phyloP scores from a whole-genome alignment of 2,329 filamentous ascomycete genomes.

The Penicillium sp. region DNA sequence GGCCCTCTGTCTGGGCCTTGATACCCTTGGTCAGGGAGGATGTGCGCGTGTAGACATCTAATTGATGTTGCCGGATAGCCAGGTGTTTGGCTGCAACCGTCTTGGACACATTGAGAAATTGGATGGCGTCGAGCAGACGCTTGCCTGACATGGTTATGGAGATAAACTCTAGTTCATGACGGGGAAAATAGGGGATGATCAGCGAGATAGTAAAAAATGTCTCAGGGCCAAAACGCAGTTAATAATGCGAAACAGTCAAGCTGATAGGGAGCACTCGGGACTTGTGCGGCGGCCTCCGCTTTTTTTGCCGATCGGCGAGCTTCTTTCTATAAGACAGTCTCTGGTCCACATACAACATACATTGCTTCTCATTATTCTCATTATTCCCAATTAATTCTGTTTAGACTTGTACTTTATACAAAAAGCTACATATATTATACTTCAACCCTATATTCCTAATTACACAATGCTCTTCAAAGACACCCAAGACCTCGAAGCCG shows the following conservation, averaged over 20 bases:
- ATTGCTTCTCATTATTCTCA: background rate
- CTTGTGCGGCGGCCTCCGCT: slow-evolving; percentile 15
- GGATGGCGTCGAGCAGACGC: slow-evolving; percentile 62
- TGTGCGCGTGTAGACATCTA: slow-evolving; percentile 56
- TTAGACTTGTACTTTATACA: background rate
- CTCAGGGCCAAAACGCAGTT: slow-evolving; percentile 2
- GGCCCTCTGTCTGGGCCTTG: slow-evolving; percentile 52
- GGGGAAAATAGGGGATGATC: slow-evolving; percentile 9
- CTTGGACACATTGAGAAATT: slow-evolving; percentile 61
- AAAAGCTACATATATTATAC: background rate
- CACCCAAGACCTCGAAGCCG: slow-evolving; percentile 24
- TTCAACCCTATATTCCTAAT: background rate
- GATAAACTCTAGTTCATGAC: slow-evolving; percentile 18
- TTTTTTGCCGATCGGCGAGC: slow-evolving; percentile 11
- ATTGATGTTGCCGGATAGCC: slow-evolving; percentile 51
- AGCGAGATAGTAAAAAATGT: slow-evolving; percentile 6
- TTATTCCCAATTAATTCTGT: too few relatives aligned
- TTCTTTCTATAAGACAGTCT: slow-evolving; percentile 3
- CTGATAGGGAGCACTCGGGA: slow-evolving; percentile 18
- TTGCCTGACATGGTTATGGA: slow-evolving; percentile 44
- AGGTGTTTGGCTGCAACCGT: slow-evolving; percentile 58
- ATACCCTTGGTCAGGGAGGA: slow-evolving; percentile 57
- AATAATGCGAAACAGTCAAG: slow-evolving; percentile 4
- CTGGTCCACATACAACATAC: background rate
- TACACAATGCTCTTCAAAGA: slow-evolving; percentile 19